Conservation (phyloP, 2,329 filamentous ascomycete genomes). For the Nemania serpens region DNA sequence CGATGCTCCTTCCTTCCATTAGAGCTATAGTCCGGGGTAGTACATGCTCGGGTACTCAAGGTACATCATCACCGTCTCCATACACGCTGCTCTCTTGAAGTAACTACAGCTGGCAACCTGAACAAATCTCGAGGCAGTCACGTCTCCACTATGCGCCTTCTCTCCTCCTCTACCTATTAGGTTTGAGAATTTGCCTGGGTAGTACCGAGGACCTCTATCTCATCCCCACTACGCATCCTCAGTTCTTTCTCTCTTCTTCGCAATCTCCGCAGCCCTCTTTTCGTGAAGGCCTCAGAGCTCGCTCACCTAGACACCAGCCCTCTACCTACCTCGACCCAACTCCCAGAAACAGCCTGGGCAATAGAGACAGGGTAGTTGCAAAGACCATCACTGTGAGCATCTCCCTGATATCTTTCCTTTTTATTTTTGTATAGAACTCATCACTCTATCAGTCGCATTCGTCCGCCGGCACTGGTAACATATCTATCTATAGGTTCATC, state of each 20-base stretch:
- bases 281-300: background rate
- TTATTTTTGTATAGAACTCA: background rate
- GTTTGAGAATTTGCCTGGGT: background rate
- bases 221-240: background rate
- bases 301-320: too few relatives aligned
- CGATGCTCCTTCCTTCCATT: too few relatives aligned
- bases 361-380: background rate
- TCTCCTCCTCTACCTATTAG: too few relatives aligned
- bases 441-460: too few relatives aligned
- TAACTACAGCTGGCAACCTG: background rate
- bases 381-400: conserved; percentile 2
- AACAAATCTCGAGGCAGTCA: conserved; percentile 2
- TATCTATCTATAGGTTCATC: too few relatives aligned
- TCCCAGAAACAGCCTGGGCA: background rate
- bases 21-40: too few relatives aligned
- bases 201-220: too few relatives aligned
- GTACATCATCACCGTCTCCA: background rate
- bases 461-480: too few relatives aligned
- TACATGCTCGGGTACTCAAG: background rate
- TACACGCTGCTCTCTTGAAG: background rate
- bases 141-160: background rate
- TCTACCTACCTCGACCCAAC: background rate
- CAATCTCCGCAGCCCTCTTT: background rate
- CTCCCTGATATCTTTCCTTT: background rate
- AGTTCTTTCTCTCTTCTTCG: background rate